Evolutionary conservation across 2,329 filamentous ascomycete species (phyloP).

Genomic region (Alternaria viburni): DNA sequence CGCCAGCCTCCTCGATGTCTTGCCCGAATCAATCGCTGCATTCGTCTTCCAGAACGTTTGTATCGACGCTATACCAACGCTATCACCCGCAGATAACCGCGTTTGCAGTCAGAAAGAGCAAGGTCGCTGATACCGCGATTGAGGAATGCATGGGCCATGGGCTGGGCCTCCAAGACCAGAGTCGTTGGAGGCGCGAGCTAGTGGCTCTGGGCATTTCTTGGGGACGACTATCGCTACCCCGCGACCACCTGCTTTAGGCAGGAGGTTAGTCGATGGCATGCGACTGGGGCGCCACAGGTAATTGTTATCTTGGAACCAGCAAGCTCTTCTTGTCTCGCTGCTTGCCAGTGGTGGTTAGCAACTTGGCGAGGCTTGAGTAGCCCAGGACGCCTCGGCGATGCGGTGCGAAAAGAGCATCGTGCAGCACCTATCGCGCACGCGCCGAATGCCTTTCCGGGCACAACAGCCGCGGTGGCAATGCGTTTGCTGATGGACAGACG

Average conservation of each 20-base stretch:
- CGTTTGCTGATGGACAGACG: constrained; percentile 13
- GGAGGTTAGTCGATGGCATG: constrained; percentile 8
- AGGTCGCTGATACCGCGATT: constrained; percentile 3
- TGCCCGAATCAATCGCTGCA: neutral
- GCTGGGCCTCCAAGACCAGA: neutral
- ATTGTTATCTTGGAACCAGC: constrained; percentile 15
- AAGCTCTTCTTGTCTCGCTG: constrained; percentile 19
- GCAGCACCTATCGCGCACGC: constrained; percentile 8
- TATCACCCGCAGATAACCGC: constrained; percentile 10
- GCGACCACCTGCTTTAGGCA: constrained; percentile 13
- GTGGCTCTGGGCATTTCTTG: constrained; percentile 11
- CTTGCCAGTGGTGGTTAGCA: constrained; percentile 17
- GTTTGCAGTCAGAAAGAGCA: neutral
- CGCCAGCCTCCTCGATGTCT: neutral
- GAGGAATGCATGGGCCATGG: neutral
- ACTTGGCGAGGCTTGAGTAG: constrained; percentile 21
- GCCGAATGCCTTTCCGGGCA: constrained; percentile 9
- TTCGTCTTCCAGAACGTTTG: neutral
- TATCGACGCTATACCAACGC: neutral
- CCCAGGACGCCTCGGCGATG: constrained; percentile 15
- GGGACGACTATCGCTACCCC: neutral
- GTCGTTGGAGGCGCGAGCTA: constrained; percentile 12
- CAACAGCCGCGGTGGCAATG: constrained; percentile 27
- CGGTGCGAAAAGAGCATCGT: constrained; percentile 16
- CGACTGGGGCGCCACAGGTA: constrained; percentile 15